Evolutionary conservation across 106 monocot species (phyloP), one percentile per base, ranked within the genome.

Genomic region (Allium cepa): DNA sequence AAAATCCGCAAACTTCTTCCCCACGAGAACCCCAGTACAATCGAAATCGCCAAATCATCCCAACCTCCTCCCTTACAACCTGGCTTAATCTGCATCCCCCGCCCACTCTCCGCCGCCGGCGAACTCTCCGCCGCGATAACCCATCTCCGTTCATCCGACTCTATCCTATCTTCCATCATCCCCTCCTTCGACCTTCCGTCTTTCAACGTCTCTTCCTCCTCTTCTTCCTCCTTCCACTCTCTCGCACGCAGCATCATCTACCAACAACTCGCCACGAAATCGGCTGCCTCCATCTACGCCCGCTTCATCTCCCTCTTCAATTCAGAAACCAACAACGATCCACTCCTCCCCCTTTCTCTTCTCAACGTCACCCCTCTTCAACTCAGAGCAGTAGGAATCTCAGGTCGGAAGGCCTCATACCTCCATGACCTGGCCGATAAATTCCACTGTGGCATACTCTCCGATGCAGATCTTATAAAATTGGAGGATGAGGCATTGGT

Each of bases 401-500:
- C 88, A 49, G 70, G 73, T 13, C 75, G 84, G 62, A 88, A 88
- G 73, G 78, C 88, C 56, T 61, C 72, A n/a, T 88, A 88, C 57
- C 81, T 88, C 49, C 79, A 84, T 56, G 88, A 88, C 58, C 88
- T 88, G 10, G 76, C 88, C 13, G 60, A 66, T 50, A 88, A 88
- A 72, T 88, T 84, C 62, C 66, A 60, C 62, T 76, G 50, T 13
- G 88, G 88, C 46, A 76, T 84, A 27, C 88, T 88, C 49, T 79
- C 88, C 46, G 84, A 84, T 27, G 49, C 72, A 13, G 64, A 76
- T 8, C 60, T 88, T 27, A 71, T 84, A 8, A 63, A 67, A 28
- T 75, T 72, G 76, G 88, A 88, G 50, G 88, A 88, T 71, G 72
- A 69, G 9, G 73, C 78, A 0, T 78, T 88, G 8, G 65, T 79